Conservation (phyloP, 306 rosid genomes). For the Ceratonia siliqua region DNA sequence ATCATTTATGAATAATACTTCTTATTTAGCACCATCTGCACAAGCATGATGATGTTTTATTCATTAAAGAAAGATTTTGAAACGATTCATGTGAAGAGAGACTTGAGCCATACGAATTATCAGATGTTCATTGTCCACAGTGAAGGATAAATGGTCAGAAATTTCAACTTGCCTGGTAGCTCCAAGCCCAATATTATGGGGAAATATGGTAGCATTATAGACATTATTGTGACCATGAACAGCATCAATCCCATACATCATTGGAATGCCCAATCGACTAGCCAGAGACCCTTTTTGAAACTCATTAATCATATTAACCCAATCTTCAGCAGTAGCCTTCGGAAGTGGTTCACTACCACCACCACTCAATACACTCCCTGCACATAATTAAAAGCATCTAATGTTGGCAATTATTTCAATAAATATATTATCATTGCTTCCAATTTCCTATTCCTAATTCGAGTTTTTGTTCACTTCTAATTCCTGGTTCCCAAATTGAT, state of each 20-base stretch:
- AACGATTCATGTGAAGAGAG: conserved; percentile 7
- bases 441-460: conserved; percentile 6
- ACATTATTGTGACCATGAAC: conserved; percentile 98
- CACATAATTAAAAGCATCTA: conserved; percentile 21
- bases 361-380: conserved; percentile 98
- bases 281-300: conserved; percentile 79
- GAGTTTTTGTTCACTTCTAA: background rate
- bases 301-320: conserved; percentile 88
- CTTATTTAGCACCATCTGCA: background rate
- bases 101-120: conserved; percentile 6
- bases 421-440: background rate
- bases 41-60: background rate
- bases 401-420: conserved; percentile 8
- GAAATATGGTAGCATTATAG: conserved; percentile 90
- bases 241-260: conserved; percentile 97
- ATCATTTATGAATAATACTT: background rate
- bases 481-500: background rate
- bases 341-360: conserved; percentile 95
- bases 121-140: background rate
- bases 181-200: conserved; percentile 94
- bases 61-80: background rate
- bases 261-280: conserved; percentile 89
- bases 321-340: conserved; percentile 82
- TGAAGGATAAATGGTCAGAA: background rate
- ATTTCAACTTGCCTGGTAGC: conserved; percentile 79